Evolutionary conservation across 2,329 filamentous ascomycete species (phyloP).

Genomic region (Colletotrichum viniferum): DNA sequence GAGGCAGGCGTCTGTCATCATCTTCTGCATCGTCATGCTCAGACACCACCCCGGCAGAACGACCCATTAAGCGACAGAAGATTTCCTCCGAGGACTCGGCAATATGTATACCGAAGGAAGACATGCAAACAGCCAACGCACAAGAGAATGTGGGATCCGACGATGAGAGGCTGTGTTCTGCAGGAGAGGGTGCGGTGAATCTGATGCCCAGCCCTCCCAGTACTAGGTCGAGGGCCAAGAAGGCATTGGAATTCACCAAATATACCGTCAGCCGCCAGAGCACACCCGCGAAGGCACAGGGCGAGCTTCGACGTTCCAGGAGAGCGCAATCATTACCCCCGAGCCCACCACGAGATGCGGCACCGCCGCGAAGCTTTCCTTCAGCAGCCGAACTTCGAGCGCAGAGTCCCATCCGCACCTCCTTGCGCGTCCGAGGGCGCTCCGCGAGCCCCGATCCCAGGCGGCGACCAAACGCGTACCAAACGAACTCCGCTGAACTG

Average conservation of each 20-base stretch:
- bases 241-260: neutral
- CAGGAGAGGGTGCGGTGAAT: neutral
- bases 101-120: slow-evolving; percentile 7
- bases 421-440: slow-evolving; percentile 12
- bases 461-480: neutral
- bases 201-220: neutral
- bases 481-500: slow-evolving; percentile 1
- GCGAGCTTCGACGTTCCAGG: neutral
- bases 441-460: slow-evolving; percentile 3
- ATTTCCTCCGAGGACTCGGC: slow-evolving; percentile 28
- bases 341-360: neutral
- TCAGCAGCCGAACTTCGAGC: neutral
- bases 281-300: neutral
- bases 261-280: neutral
- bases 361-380: slow-evolving; percentile 1
- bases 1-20: neutral
- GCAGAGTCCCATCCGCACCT: slow-evolving; percentile 22
- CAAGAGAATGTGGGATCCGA: neutral
- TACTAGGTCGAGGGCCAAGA: neutral
- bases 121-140: neutral
- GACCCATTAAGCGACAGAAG: slow-evolving; percentile 37
- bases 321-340: slow-evolving; percentile 9
- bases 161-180: neutral
- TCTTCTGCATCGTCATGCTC: slow-evolving; percentile 12
- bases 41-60: slow-evolving; percentile 7